Evolutionary conservation across 2,329 filamentous ascomycete genomes (phyloP).

Genomic region (Pseudocercospora pini-densiflorae): DNA sequence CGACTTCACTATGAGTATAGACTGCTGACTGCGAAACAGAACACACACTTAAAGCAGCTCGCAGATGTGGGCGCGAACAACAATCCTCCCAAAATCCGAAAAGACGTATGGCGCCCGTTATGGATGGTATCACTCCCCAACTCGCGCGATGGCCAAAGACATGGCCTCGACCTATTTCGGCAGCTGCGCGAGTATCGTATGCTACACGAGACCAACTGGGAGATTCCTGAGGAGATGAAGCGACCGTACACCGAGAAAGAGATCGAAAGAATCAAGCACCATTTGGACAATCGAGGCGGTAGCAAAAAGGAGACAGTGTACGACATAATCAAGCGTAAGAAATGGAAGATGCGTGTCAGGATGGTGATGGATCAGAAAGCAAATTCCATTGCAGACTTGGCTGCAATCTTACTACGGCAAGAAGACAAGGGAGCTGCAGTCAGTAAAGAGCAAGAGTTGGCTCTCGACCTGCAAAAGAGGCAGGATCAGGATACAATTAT

Average conservation of each 20-base stretch:
- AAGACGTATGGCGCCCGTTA: conserved; percentile 66
- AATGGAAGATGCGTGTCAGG: conserved; percentile 56
- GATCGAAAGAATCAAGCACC: conserved; percentile 48
- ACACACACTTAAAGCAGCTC: conserved; percentile 58
- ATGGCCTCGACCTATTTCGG: conserved; percentile 61
- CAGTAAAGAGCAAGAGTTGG: conserved; percentile 24
- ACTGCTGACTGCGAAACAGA: neutral
- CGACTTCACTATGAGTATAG: no score
- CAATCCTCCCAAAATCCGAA: conserved; percentile 60
- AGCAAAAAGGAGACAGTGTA: conserved; percentile 38
- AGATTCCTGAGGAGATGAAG: conserved; percentile 38
- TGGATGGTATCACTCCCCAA: conserved; percentile 62
- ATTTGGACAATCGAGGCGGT: conserved; percentile 39
- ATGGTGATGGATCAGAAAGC: conserved; percentile 67
- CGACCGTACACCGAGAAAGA: conserved; percentile 45
- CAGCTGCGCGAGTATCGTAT: conserved; percentile 64
- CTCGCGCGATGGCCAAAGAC: conserved; percentile 36
- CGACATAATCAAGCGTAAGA: conserved; percentile 40
- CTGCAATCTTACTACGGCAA: conserved; percentile 59
- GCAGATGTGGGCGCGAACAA: conserved; percentile 68
- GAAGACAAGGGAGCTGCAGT: conserved; percentile 42
- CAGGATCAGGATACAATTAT: conserved; percentile 29
- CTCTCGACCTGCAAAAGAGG: neutral
- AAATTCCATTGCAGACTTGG: conserved; percentile 65
- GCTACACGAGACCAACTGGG: conserved; percentile 62